These are phyloP conservation scores for Chrysanthemum seticuspe DNA, from an alignment of 129 eudicot genomes.

Conservation along the genomic window DNA sequence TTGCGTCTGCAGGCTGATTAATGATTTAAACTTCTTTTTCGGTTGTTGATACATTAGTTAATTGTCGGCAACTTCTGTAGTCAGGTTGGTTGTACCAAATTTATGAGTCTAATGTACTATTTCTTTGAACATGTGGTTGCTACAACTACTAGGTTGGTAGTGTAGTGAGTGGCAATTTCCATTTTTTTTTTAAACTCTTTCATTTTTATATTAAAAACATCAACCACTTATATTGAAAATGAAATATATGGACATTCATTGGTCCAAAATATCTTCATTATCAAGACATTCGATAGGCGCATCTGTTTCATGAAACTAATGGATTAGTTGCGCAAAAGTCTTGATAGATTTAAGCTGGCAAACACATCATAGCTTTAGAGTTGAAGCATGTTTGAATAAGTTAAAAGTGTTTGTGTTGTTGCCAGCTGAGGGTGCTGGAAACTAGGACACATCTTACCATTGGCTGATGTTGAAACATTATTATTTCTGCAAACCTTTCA, in stretches of 20 bases:
- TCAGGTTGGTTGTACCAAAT: conserved; percentile 36
- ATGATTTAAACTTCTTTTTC: conserved; percentile 3
- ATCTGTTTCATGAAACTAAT: no score
- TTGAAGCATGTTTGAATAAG: no score
- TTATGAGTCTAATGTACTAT: conserved; percentile 18
- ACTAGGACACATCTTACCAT: neutral
- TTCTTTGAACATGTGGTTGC: conserved; percentile 20
- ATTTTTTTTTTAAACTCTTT: neutral
- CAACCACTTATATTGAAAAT: neutral
- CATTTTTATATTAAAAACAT: neutral
- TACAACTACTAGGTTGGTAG: conserved; percentile 27
- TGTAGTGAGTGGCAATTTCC: conserved; percentile 11
- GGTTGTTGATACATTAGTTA: conserved; percentile 2
- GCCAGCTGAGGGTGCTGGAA: conserved; percentile 30
- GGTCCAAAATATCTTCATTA: no score
- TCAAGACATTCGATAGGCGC: no score
- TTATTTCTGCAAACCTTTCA: neutral
- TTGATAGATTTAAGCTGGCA: neutral
- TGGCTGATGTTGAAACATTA: neutral
- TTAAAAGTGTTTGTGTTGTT: neutral
- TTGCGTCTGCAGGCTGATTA: conserved; percentile 45
- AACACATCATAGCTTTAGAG: neutral
- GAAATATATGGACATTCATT: neutral
- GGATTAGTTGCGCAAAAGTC: no score
- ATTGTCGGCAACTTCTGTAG: conserved; percentile 13